These are phyloP conservation scores for Ambrosia artemisiifolia DNA, from an alignment of 129 eudicot genomes.

Conservation along the genomic window DNA sequence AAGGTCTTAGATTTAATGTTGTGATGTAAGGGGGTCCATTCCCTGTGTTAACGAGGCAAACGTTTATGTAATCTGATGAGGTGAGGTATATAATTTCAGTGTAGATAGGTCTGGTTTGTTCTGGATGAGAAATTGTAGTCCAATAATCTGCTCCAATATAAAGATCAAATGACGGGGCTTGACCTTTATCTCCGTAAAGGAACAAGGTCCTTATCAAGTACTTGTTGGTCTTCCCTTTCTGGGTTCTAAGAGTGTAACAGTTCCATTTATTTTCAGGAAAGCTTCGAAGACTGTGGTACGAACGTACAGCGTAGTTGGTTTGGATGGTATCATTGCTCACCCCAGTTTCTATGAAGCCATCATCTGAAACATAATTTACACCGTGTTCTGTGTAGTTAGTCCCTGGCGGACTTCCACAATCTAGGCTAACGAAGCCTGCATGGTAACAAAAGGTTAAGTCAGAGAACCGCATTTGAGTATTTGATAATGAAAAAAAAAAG, in stretches of 20 bases:
- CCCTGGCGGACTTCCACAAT: no score
- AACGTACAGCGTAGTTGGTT: no score
- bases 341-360: not conserved
- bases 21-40: slow-evolving; percentile 33
- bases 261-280: slow-evolving; percentile 38
- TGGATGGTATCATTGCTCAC: no score
- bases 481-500: no score
- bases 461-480: not conserved
- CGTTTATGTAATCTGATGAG: slow-evolving; percentile 21
- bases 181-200: slow-evolving; percentile 35
- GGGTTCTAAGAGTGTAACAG: slow-evolving; percentile 42
- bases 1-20: slow-evolving; percentile 11
- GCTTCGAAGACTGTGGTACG: slow-evolving; percentile 39
- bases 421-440: no score
- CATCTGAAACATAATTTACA: no score
- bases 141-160: slow-evolving; percentile 39
- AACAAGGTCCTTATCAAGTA: slow-evolving; percentile 34
- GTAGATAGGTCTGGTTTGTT: not conserved
- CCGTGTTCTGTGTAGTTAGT: no score
- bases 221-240: slow-evolving; percentile 23
- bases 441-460: not conserved
- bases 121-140: slow-evolving; percentile 14
- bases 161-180: slow-evolving; percentile 33
- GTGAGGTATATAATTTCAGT: slow-evolving; percentile 35
- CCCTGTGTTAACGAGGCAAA: no score